phyloP scores from a whole-genome alignment of 1,139 yeast genomes.

The Taphrina sp. region DNA sequence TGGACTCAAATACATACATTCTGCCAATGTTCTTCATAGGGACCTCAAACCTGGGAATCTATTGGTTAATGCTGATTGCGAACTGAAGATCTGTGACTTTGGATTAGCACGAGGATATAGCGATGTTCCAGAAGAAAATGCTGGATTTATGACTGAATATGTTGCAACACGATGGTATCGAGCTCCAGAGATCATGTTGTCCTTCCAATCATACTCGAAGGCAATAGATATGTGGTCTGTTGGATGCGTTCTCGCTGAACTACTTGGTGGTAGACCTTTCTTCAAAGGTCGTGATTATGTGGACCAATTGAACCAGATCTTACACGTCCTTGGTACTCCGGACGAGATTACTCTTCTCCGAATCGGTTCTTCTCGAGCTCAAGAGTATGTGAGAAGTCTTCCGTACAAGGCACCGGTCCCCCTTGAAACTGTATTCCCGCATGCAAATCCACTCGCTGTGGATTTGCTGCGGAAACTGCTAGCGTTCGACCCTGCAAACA shows the following conservation, averaged over 20 bases:
- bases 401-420: constrained; percentile 82
- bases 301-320: constrained; percentile 86
- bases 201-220: constrained; percentile 88
- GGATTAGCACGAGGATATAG: constrained; percentile 96
- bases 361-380: constrained; percentile 79
- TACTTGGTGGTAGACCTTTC: constrained; percentile 86
- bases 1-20: constrained; percentile 90
- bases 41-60: constrained; percentile 93
- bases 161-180: constrained; percentile 98
- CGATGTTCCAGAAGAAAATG: constrained; percentile 76
- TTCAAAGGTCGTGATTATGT: constrained; percentile 95
- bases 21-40: constrained; percentile 91
- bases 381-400: constrained; percentile 81
- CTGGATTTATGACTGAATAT: constrained; percentile 90
- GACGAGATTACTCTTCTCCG: constrained; percentile 75
- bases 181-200: constrained; percentile 95
- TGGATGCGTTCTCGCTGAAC: constrained; percentile 92
- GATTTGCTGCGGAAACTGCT: constrained; percentile 80
- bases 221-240: constrained; percentile 98
- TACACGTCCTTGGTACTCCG: constrained; percentile 86
- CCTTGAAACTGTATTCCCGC: constrained; percentile 69
- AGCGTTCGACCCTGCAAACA: constrained; percentile 77
- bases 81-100: constrained; percentile 91
- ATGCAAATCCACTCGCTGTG: constrained; percentile 80
- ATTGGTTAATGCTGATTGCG: constrained; percentile 93